Evolutionary conservation across 257 asterid species (phyloP).

Genomic region (Salvia hispanica): DNA sequence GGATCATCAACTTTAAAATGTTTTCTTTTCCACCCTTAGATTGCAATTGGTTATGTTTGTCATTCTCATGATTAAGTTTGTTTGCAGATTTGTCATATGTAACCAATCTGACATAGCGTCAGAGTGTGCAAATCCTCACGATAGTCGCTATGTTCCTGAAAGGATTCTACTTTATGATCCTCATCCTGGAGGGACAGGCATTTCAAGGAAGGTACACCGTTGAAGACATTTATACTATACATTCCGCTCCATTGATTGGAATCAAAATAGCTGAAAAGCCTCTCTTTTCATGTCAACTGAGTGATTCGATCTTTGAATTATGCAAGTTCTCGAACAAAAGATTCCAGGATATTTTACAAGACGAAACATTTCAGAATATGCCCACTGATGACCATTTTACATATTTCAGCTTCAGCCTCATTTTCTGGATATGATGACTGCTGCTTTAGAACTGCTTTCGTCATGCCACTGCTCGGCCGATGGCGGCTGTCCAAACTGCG

Average conservation of each 20-base stretch:
- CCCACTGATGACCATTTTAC: neutral
- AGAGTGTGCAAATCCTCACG: constrained; percentile 89
- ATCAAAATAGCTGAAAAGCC: too few species aligned
- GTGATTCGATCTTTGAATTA: too few species aligned
- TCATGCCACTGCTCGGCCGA: constrained; percentile 82
- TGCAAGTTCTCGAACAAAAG: too few species aligned
- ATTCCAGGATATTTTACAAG: too few species aligned
- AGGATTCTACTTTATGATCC: constrained; percentile 95
- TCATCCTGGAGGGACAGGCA: constrained; percentile 96
- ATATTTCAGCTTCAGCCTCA: constrained; percentile 72
- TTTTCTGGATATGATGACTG: constrained; percentile 65
- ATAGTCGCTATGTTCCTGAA: constrained; percentile 72
- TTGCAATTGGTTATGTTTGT: constrained; percentile 26
- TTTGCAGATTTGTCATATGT: constrained; percentile 75
- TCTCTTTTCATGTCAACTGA: too few species aligned
- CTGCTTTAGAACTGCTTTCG: constrained; percentile 81
- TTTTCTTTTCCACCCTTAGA: constrained; percentile 25
- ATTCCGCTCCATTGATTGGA: too few species aligned
- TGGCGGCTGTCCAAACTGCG: constrained; percentile 88
- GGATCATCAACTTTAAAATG: constrained; percentile 21
- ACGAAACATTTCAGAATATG: too few species aligned
- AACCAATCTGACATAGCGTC: constrained; percentile 86
- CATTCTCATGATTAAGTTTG: constrained; percentile 33
- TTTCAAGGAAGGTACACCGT: constrained; percentile 76
- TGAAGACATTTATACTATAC: neutral